Base-by-base conservation (phyloP, 148 eudicot species). In the Amaranthus hypochondriacus region DNA sequence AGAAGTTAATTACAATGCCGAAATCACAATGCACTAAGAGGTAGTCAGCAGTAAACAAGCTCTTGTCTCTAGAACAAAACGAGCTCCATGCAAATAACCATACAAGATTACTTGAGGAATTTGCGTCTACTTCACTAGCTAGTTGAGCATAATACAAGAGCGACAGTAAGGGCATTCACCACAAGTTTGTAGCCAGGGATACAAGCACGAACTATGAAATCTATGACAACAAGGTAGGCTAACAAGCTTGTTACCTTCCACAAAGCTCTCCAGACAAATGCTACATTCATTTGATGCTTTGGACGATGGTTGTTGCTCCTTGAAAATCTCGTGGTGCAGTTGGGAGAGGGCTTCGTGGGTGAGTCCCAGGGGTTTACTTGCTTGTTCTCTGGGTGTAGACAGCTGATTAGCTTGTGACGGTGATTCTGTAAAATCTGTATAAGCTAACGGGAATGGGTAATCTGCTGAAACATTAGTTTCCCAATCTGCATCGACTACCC, bases 141-240 rank as follows among this genome's bases (percentile, higher is more conserved):
- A 59, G 55, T 50, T 48, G 44, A 44, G 70, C 74, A 78, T 57
- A 18, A 88, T 77, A 73, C 59, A 82, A 69, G 84, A 73, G 65
- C 97, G 86, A 74, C 96, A 91, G 56, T 86, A 82, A 0, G 98
- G 96, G 83, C 98, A 94, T 75, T 84, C 90, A 15, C 92, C 92
- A 69, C 96, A 94, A 66, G 76, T 80, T 75, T 84, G 80, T 18
- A 91, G 74, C 98, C 97, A 94, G 2, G 93, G 98, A 71, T 76
- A 81, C 89, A 89, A 83, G 85, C 98, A 94, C 52, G 62, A 57
- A 14, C 79, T 73, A 71, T 94, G 98, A 67, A 85, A 91, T 73
- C 84, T 88, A 77, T 94, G 98, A 4, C 75, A 79, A 66, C 97
- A 94, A 14, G 80, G 81, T 62, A 94, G 78, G 53, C 85, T 69